A percentile compares a stretch with the other conserved stretches of the same genome.
These are phyloP conservation scores for Dysphania ambrosioides DNA, from an alignment of 148 eudicot genomes.

Conservation along the genomic window DNA sequence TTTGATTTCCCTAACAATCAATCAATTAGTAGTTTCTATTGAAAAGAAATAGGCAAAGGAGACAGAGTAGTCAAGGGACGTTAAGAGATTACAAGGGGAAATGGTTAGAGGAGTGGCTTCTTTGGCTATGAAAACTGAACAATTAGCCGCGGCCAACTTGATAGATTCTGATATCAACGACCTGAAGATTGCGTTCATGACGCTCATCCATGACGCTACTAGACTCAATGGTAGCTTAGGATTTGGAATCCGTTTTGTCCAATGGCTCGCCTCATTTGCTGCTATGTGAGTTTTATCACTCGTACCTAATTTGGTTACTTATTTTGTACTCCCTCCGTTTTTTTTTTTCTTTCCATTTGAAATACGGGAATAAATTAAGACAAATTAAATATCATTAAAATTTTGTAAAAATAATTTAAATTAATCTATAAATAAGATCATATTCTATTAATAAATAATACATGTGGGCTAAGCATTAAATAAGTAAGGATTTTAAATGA, in stretches of 20 bases:
- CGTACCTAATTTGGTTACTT: neutral
- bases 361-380: too few relatives aligned
- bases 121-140: constrained; percentile 45
- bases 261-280: constrained; percentile 79
- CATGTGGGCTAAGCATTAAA: too few relatives aligned
- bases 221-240: constrained; percentile 43
- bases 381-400: too few relatives aligned
- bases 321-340: too few relatives aligned
- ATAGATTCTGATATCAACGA: constrained; percentile 53
- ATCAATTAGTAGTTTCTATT: too few relatives aligned
- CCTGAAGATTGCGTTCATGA: constrained; percentile 44
- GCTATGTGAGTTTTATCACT: constrained; percentile 54
- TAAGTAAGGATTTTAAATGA: too few relatives aligned
- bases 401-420: too few relatives aligned
- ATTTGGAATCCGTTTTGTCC: constrained; percentile 61
- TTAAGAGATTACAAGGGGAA: neutral
- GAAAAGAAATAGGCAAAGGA: too few relatives aligned
- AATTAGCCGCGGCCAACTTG: constrained; percentile 30
- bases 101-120: constrained; percentile 50
- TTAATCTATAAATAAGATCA: too few relatives aligned
- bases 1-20: neutral
- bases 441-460: too few relatives aligned
- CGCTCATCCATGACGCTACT: constrained; percentile 42
- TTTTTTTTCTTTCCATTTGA: too few relatives aligned
- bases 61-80: neutral